Evolutionary conservation across 2,329 filamentous ascomycete genomes (phyloP).

Genomic region (Botrytis hyacinthi): DNA sequence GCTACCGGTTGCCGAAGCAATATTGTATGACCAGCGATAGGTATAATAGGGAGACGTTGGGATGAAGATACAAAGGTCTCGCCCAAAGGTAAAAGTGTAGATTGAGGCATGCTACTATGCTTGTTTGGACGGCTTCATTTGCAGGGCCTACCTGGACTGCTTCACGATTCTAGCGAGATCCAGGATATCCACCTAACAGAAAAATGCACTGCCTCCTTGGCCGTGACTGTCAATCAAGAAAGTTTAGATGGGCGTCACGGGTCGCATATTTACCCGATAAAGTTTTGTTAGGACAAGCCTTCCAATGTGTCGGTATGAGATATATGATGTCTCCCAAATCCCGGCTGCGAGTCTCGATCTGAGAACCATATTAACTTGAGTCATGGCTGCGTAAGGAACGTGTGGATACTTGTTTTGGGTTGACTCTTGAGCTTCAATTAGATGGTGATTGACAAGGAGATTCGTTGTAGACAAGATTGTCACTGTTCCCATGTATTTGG

Average conservation of each 20-base stretch:
- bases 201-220: neutral
- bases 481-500: neutral
- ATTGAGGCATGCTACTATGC: neutral
- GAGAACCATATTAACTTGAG: neutral
- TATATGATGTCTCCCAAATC: neutral
- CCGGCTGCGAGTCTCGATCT: neutral
- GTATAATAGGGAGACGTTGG: neutral
- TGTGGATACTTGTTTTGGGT: neutral
- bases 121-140: conserved; percentile 4
- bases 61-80: neutral
- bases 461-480: neutral
- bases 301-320: conserved; percentile 6
- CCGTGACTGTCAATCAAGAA: conserved; percentile 2
- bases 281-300: neutral
- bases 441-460: neutral
- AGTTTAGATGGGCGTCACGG: conserved; percentile 12
- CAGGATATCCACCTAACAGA: neutral
- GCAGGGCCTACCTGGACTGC: conserved; percentile 1
- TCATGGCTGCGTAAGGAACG: neutral
- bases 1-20: neutral
- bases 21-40: neutral
- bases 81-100: conserved; percentile 11
- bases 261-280: conserved; percentile 14
- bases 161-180: conserved; percentile 6
- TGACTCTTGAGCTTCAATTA: neutral